Evolutionary conservation across 1,284 basidiomycete species (phyloP).

Genomic region (Vanrija humicola): DNA sequence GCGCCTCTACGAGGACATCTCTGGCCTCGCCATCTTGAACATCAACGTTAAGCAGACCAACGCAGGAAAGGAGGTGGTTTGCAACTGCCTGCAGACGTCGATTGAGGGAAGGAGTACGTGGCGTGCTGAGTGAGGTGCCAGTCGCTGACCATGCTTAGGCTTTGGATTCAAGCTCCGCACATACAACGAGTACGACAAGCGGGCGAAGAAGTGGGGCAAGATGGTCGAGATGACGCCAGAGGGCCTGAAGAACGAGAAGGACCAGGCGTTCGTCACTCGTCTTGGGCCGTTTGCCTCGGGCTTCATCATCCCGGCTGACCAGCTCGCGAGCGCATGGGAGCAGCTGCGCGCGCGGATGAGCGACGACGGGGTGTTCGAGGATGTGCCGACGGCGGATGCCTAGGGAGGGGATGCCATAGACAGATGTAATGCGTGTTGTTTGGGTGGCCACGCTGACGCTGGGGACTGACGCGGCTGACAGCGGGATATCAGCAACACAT

Average conservation of each 20-base stretch:
- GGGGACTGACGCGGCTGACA: too few species aligned
- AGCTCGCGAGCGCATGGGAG: conserved; percentile 23
- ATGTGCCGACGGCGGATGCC: too few species aligned
- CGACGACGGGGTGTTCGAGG: conserved; percentile 3
- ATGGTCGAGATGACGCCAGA: conserved; percentile 28
- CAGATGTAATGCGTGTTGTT: too few species aligned
- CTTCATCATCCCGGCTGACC: conserved; percentile 25
- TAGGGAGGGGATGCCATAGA: too few species aligned
- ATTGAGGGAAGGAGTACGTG: conserved; percentile 39
- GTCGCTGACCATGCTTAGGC: conserved; percentile 20
- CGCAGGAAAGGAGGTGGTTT: conserved; percentile 35
- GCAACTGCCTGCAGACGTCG: conserved; percentile 40
- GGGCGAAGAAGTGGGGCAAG: conserved; percentile 25
- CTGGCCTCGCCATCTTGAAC: conserved; percentile 35
- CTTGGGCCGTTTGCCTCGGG: conserved; percentile 29
- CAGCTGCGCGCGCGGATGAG: conserved; percentile 21
- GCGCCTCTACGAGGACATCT: conserved; percentile 45
- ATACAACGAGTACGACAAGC: conserved; percentile 31
- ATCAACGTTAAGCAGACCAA: conserved; percentile 32
- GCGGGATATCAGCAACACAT: too few species aligned
- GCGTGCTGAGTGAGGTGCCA: too few species aligned
- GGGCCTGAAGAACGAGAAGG: conserved; percentile 29
- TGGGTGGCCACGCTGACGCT: too few species aligned
- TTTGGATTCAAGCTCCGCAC: conserved; percentile 43
- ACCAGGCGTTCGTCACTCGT: conserved; percentile 25